Evolutionary conservation across 306 rosid genomes (phyloP).

Genomic region (Begonia fuchsioides): DNA sequence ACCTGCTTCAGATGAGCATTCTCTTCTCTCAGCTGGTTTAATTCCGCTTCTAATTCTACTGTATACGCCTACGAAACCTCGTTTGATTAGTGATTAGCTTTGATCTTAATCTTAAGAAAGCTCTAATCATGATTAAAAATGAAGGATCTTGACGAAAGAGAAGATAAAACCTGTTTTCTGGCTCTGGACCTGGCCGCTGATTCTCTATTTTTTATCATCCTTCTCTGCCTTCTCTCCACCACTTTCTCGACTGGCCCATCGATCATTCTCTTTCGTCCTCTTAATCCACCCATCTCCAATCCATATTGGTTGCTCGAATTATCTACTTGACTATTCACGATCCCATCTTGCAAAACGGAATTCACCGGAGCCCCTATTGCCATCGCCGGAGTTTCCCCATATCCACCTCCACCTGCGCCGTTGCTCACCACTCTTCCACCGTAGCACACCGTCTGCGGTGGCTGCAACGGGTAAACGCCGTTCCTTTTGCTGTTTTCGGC

Average conservation of each 20-base stretch:
- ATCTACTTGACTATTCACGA: conserved; percentile 29
- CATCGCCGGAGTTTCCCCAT: conserved; percentile 20
- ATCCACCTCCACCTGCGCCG: conserved; percentile 40
- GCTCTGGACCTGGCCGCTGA: conserved; percentile 97
- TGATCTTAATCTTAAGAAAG: no score
- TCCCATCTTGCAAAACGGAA: conserved; percentile 61
- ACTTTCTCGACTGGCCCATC: conserved; percentile 84
- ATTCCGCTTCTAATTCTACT: conserved; percentile 77
- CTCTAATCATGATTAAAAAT: no score
- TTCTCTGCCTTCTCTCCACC: conserved; percentile 91
- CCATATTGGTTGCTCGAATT: conserved; percentile 30
- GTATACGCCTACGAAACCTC: conserved; percentile 54
- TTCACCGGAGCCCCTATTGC: conserved; percentile 39
- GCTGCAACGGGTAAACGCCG: conserved; percentile 14
- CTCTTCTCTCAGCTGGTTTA: conserved; percentile 60
- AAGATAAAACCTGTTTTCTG: conserved; percentile 58
- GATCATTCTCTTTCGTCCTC: conserved; percentile 60
- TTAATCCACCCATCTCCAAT: conserved; percentile 41
- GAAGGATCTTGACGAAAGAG: no score
- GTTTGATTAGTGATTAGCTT: no score
- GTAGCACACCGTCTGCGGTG: conserved; percentile 20
- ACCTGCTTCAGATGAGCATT: conserved; percentile 60
- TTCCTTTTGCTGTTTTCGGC: conserved; percentile 35
- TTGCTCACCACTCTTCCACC: conserved; percentile 53
- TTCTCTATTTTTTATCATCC: conserved; percentile 95